A percentile compares a stretch with the other conserved stretches of the same genome.
phyloP scores from a whole-genome alignment of 2,329 filamentous ascomycete genomes.

The Diaporthe batatas region DNA sequence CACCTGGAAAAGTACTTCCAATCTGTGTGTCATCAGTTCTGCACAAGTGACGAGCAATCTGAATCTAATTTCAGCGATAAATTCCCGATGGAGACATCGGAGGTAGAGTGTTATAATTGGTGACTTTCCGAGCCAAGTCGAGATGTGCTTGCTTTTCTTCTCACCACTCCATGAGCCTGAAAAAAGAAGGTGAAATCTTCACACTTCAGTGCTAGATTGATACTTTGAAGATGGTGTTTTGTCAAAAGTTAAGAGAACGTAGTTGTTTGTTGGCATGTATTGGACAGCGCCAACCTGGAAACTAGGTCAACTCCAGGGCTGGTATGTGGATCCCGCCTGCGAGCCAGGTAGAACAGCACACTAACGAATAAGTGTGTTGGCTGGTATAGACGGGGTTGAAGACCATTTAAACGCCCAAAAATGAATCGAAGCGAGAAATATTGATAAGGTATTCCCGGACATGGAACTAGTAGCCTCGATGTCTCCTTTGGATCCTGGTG shows the following conservation, averaged over 20 bases:
- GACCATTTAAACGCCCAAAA: not conserved
- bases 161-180: not conserved
- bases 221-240: not conserved
- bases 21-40: not conserved
- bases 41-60: not conserved
- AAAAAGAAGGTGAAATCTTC: not conserved
- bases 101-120: not conserved
- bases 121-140: not conserved
- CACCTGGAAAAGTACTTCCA: not conserved
- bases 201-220: fast-evolving
- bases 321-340: not conserved
- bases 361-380: not conserved
- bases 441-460: no score
- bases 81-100: not conserved
- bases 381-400: not conserved
- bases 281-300: no score
- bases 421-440: no score
- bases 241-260: not conserved
- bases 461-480: not conserved
- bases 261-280: not conserved
- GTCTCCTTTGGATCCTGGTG: no score
- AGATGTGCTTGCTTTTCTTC: not conserved
- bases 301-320: no score
- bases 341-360: not conserved
- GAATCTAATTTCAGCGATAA: no score